Base-by-base conservation (phyloP, 768 basidiomycete genomes). In the Scleroderma bovista region DNA sequence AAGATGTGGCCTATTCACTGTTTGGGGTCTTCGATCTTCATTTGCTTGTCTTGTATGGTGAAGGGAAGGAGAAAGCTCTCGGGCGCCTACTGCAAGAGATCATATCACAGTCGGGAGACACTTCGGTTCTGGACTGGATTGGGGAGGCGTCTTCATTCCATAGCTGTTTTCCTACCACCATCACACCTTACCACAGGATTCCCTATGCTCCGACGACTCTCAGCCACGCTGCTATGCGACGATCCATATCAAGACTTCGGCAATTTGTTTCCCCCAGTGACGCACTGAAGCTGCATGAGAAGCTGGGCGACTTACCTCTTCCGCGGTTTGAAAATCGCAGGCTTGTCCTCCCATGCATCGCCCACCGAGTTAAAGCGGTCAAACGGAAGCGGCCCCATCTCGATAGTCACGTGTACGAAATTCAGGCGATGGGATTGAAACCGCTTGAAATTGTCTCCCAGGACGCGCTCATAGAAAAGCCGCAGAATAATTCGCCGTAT, bases 1-100 rank as follows among this genome's bases (percentile, higher is more conserved):
- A 67, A 38, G 66, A 68, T 45, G 60, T 41, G 46, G 61, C 63
- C 0, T 68, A 68, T 48, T 65, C 60, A 34, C 58, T 67, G 33
- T 57, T 59, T 45, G 63, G 63, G 0, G 60, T 64, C 36, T 61
- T 64, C 17, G 56, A 56, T 32, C 37, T 65, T 22, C 47, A 39
- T 42, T 34, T 66, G 6, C 36, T 39, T 9, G 44, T 57, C 13
- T 39, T 26, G 19, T 55, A 57, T 40, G 56, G 56, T 10, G 54
- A 52, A 41, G 54, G 51, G 12, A 34, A 31, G 37, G 37, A 48
- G 31, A 42, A 48, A 12, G 47, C 47, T 23, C 20, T 48, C 19
- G 36, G 26, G 3, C 47, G 39, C n/a, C 38, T 48, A 17, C 20
- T 16, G 5, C 46, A 37, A 17, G 34, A 47, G 34, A 47, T 47